Base-by-base conservation (phyloP, 768 basidiomycete genomes). In the Kwoniella newhampshirensis region DNA sequence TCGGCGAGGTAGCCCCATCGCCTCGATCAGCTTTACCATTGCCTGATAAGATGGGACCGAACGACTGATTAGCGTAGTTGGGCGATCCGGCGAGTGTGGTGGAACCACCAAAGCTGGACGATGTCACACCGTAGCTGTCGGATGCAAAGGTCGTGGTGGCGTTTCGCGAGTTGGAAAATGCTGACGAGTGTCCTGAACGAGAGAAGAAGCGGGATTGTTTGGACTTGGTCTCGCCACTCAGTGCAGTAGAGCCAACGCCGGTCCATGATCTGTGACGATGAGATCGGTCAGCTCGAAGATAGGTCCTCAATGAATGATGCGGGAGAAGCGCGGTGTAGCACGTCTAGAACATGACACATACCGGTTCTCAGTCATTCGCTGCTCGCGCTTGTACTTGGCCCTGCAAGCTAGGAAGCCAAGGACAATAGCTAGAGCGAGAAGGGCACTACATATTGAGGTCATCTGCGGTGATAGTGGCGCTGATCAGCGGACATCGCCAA, bases 381-480 rank as follows among this genome's bases (percentile, higher is more conserved):
- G 50, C 8, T 71, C 66, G 11, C 47, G 27, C 42, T 52, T 57
- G 32, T 60, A 48, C 23, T 63, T 55, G 20, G 46, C 28, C 32
- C 67, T 57, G 21, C 59, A 61, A 15, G 64, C 47, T 9, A 63
- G 17, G 51, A 68, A n/a, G 25, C 67, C 70, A 18, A 71, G 23
- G 12, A 57, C 44, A 20, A 71, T 32, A 12, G 70, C 61, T 28
- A 59, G 20, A 3, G 50, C 8, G 5, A 71, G 47, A 26, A 71
- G 46, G 0, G 65, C 59, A 2, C 53, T 45, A 48, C 64, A 66
- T 48, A 71, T 68, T 4, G 70, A 68, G 45, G 62, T 66, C 70
- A 71, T 71, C 68, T 70, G 35, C 2, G 20, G 9, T 4, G 35
- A 30, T 17, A 18, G 6, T 21, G 42, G 18, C 40, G n/a, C 7